Conservation (phyloP, 192 early-diverging fungal genomes). For the Chytriomyces hyalinus region DNA sequence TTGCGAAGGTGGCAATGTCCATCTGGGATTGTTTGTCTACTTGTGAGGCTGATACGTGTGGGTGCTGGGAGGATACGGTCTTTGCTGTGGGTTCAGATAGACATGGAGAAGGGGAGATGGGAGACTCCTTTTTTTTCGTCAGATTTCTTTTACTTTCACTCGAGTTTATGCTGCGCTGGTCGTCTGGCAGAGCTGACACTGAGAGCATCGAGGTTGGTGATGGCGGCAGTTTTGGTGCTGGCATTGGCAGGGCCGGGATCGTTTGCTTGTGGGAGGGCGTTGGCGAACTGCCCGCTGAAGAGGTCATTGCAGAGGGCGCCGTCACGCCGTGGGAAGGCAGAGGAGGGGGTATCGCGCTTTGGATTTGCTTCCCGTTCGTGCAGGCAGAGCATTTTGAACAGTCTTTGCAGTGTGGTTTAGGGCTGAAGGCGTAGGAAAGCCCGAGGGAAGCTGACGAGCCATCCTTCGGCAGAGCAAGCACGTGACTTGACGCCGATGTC, state of each 20-base stretch:
- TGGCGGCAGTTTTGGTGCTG: background rate
- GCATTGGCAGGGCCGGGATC: background rate
- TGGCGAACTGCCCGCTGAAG: background rate
- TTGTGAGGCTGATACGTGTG: background rate
- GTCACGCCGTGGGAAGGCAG: background rate
- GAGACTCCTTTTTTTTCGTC: background rate
- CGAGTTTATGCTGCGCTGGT: background rate
- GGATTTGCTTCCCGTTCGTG: conserved; percentile 28
- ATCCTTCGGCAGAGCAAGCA: too few species aligned
- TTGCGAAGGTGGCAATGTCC: conserved; percentile 7
- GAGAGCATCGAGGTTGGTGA: too few species aligned
- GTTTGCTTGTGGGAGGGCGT: background rate
- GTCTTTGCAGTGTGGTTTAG: conserved; percentile 19
- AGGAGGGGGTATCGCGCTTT: background rate
- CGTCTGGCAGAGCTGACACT: too few species aligned
- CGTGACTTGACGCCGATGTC: background rate
- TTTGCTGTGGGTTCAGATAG: background rate
- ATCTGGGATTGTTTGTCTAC: background rate
- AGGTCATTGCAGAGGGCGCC: background rate
- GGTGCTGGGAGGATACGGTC: background rate
- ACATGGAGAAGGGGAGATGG: too few species aligned
- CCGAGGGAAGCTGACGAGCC: background rate
- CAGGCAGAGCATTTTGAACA: conserved; percentile 20
- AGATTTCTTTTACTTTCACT: background rate
- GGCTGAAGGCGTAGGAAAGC: background rate